These are phyloP conservation scores for Epicoccum nigrum DNA, from an alignment of 2,329 filamentous ascomycete genomes.

Conservation along the genomic window DNA sequence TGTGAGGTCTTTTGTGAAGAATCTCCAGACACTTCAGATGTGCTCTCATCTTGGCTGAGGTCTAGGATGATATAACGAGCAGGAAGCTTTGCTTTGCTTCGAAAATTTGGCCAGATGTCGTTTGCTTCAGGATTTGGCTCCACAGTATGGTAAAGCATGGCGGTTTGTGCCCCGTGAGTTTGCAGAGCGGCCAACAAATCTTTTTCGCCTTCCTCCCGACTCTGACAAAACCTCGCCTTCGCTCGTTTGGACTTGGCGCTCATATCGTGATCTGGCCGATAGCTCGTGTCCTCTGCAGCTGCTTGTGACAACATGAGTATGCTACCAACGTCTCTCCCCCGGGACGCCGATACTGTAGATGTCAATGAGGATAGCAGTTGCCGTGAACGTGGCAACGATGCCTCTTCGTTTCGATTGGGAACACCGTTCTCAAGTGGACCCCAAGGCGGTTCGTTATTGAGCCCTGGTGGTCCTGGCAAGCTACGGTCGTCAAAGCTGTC, in stretches of 20 bases:
- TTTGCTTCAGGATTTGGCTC: slow-evolving; percentile 33
- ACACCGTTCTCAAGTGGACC: no score
- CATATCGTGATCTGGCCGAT: background rate
- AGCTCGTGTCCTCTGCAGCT: background rate
- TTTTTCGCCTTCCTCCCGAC: slow-evolving; percentile 15
- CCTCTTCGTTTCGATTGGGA: no score
- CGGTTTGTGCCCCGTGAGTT: slow-evolving; percentile 31
- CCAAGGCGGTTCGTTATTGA: no score
- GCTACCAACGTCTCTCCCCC: no score
- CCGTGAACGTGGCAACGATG: no score
- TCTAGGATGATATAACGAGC: slow-evolving; percentile 33
- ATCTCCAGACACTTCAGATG: background rate
- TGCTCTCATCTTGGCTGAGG: background rate
- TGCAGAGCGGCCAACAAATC: slow-evolving; percentile 21
- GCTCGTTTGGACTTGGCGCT: slow-evolving; percentile 23
- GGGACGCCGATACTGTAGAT: no score
- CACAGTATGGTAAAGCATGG: slow-evolving; percentile 29
- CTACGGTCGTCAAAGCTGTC: background rate
- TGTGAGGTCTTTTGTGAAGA: slow-evolving; percentile 3
- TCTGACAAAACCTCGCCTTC: slow-evolving; percentile 21
- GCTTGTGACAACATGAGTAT: no score
- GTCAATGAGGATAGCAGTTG: no score
- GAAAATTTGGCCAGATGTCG: slow-evolving; percentile 46
- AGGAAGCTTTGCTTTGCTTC: slow-evolving; percentile 34
- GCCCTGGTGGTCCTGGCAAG: no score